Conservation (phyloP, 179 eudicot species). For the Corrigiola litoralis region DNA sequence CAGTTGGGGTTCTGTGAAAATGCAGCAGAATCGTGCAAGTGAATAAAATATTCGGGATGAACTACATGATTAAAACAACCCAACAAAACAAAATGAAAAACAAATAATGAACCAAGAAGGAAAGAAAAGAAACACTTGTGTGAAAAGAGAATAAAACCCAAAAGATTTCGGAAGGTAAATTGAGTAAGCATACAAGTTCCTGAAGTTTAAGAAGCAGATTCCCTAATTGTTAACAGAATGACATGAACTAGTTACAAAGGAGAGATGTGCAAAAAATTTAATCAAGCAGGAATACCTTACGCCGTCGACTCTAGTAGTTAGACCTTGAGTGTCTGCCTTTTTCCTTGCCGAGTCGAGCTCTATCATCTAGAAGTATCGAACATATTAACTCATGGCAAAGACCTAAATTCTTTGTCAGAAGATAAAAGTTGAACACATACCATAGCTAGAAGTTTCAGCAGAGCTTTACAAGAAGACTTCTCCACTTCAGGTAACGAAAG, state of each 20-base stretch:
- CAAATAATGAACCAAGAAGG: neutral
- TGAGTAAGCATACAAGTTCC: no score
- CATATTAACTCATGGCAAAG: neutral
- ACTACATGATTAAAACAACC: no score
- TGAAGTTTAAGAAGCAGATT: no score
- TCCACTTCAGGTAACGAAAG: conserved; percentile 61
- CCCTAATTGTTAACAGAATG: no score
- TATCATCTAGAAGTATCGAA: conserved; percentile 46
- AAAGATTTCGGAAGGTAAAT: neutral
- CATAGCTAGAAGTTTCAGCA: conserved; percentile 59
- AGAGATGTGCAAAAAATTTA: conserved; percentile 1
- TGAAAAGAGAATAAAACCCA: neutral
- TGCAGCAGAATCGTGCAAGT: no score
- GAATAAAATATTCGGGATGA: no score
- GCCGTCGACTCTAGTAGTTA: conserved; percentile 75
- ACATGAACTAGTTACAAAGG: neutral
- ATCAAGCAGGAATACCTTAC: conserved; percentile 45
- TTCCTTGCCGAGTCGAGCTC: conserved; percentile 69
- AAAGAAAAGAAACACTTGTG: neutral
- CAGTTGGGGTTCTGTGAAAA: conserved; percentile 55
- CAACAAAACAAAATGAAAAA: no score
- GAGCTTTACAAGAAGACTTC: conserved; percentile 36
- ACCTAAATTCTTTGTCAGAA: neutral
- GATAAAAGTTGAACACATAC: conserved; percentile 31
- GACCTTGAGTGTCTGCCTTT: conserved; percentile 59